These are phyloP conservation scores for Dactylonectria estremocensis DNA, from an alignment of 2,329 filamentous ascomycete species.

Conservation along the genomic window DNA sequence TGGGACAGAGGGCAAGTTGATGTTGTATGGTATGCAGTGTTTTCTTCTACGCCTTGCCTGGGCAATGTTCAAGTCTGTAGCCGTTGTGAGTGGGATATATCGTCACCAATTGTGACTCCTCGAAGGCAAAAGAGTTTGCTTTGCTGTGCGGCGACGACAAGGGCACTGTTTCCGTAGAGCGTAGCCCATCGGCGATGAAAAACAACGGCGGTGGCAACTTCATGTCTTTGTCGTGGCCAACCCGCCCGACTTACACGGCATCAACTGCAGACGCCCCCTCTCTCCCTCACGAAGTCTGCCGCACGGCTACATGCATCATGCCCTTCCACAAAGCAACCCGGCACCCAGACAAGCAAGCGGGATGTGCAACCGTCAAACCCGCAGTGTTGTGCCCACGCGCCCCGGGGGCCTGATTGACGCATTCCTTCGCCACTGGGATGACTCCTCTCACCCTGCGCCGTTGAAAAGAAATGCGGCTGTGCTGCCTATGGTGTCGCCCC, in stretches of 20 bases:
- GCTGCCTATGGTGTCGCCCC: not conserved
- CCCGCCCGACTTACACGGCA: not conserved
- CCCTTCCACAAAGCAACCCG: not conserved
- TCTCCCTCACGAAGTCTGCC: not conserved
- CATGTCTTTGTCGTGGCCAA: not conserved
- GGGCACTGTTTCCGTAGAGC: not conserved
- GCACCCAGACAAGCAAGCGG: not conserved
- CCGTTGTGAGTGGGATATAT: no score
- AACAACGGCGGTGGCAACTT: not conserved
- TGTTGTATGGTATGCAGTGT: no score
- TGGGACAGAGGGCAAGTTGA: no score
- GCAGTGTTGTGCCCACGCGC: not conserved
- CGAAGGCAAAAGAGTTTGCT: not conserved
- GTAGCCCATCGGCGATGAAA: not conserved
- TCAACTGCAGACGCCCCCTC: not conserved
- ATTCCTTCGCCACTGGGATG: not conserved
- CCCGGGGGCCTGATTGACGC: not conserved
- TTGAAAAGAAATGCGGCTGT: not conserved
- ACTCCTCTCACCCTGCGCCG: not conserved
- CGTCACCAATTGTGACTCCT: no score
- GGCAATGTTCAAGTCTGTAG: no score
- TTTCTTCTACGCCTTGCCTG: no score
- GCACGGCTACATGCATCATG: not conserved
- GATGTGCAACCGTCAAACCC: not conserved
- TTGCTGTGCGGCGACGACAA: not conserved